phyloP scores from a whole-genome alignment of 305 asterid species.

The Fraxinus xanthoxyloides region DNA sequence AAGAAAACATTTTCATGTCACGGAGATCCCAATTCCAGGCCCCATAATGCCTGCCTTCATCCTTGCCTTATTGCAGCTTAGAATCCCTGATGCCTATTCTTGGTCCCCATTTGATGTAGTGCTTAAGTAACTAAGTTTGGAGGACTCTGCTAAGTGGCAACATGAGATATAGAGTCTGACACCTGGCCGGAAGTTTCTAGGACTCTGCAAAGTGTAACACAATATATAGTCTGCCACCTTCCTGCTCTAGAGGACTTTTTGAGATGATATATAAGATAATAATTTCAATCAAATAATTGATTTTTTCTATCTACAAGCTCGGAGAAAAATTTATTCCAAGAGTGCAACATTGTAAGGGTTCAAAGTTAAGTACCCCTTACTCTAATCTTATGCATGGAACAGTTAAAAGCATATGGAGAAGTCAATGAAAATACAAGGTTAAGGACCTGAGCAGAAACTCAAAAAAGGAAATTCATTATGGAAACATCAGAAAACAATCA shows the following conservation, averaged over 20 bases:
- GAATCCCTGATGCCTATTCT: not conserved
- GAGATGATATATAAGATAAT: not conserved
- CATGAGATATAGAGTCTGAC: not conserved
- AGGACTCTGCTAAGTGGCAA: not conserved
- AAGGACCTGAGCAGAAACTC: not conserved
- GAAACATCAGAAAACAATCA: not conserved
- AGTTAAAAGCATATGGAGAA: not conserved
- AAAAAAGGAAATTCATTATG: not conserved
- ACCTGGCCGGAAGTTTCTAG: not conserved
- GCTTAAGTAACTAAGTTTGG: not conserved
- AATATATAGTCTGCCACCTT: not conserved
- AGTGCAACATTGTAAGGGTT: not conserved
- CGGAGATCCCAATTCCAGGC: not conserved
- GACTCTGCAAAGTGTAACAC: not conserved
- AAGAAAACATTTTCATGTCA: not conserved
- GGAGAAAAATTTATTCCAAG: not conserved
- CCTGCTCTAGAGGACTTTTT: not conserved
- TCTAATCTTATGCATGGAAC: not conserved
- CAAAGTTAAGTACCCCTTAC: not conserved
- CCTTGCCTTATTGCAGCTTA: not conserved
- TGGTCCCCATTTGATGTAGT: not conserved
- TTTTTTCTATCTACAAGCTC: not conserved
- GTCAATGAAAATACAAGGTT: not conserved
- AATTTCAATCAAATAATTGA: not conserved
- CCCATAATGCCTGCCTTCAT: not conserved